A percentile compares a stretch with the other conserved stretches of the same genome.
Evolutionary conservation across 257 asterid genomes (phyloP).

Genomic region (Ehretia macrophylla): DNA sequence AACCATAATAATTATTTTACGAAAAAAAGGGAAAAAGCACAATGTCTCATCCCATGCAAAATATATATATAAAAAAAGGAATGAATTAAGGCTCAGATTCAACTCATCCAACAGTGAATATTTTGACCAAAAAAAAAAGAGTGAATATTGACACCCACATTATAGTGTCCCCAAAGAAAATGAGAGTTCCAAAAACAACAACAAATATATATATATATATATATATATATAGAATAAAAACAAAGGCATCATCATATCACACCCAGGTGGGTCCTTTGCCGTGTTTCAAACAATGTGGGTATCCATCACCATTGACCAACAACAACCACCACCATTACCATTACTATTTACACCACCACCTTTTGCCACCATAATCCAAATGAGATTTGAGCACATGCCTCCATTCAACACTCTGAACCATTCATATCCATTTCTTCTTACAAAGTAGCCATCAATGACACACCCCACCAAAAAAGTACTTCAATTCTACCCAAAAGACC

Average conservation of each 20-base stretch:
- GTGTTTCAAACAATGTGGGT: constrained; percentile 37
- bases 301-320: constrained; percentile 46
- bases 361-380: constrained; percentile 26
- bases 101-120: constrained; percentile 27
- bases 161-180: constrained; percentile 1
- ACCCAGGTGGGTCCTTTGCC: constrained; percentile 35
- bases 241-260: constrained; percentile 19
- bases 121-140: no score
- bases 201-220: neutral
- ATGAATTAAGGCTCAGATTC: constrained; percentile 22
- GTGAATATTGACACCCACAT: constrained; percentile 15
- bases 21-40: neutral
- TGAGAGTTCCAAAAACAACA: constrained; percentile 3
- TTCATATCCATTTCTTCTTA: constrained; percentile 26
- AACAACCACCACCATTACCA: constrained; percentile 42
- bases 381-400: constrained; percentile 41
- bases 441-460: constrained; percentile 24
- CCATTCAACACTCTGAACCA: constrained; percentile 33
- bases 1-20: constrained; percentile 27
- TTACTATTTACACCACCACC: constrained; percentile 12
- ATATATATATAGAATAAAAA: no score
- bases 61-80: neutral
- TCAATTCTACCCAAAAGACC: no score
- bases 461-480: constrained; percentile 16
- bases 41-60: neutral